Conservation (phyloP, 1,139 yeast genomes). For the Petasospora fabianii region DNA sequence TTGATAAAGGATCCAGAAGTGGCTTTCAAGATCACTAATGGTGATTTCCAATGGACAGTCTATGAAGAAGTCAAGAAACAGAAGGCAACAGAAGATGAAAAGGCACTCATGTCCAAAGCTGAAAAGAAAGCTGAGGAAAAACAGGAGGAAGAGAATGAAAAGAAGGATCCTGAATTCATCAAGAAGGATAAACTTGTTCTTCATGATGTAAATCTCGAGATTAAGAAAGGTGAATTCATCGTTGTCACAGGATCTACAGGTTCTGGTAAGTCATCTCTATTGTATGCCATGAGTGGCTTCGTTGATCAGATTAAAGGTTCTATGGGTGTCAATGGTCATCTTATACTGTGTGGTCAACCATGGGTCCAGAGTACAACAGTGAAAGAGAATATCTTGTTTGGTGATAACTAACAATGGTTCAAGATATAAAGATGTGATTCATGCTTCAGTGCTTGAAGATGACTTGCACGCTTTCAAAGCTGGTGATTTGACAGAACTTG, state of each 20-base stretch:
- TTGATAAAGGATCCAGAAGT: slow-evolving; percentile 33
- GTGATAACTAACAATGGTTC: slow-evolving; percentile 44
- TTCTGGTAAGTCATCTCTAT: slow-evolving; percentile 40
- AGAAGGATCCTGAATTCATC: not conserved
- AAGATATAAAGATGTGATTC: slow-evolving; percentile 50
- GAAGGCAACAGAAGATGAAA: slow-evolving; percentile 13
- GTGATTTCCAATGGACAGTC: slow-evolving; percentile 66
- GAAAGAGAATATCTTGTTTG: slow-evolving; percentile 68
- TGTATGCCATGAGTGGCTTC: no score
- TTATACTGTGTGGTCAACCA: slow-evolving; percentile 52
- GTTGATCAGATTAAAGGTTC: slow-evolving; percentile 42
- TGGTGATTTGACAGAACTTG: slow-evolving; percentile 79
- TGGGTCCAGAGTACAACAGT: slow-evolving; percentile 84
- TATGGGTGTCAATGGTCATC: slow-evolving; percentile 41
- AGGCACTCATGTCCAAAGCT: not conserved
- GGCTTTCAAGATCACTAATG: slow-evolving; percentile 48
- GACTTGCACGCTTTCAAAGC: slow-evolving; percentile 67
- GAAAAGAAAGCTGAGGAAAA: not conserved
- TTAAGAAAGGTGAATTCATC: slow-evolving; percentile 39
- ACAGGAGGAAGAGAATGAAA: slow-evolving; percentile 31
- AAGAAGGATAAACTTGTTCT: slow-evolving; percentile 34
- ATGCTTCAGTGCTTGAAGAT: slow-evolving; percentile 58
- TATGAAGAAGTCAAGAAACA: slow-evolving; percentile 32
- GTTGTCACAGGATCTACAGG: slow-evolving; percentile 42
- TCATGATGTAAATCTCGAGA: slow-evolving; percentile 31